These are phyloP conservation scores for Aspergillus niger DNA, from an alignment of 2,329 filamentous ascomycete genomes.

Conservation along the genomic window DNA sequence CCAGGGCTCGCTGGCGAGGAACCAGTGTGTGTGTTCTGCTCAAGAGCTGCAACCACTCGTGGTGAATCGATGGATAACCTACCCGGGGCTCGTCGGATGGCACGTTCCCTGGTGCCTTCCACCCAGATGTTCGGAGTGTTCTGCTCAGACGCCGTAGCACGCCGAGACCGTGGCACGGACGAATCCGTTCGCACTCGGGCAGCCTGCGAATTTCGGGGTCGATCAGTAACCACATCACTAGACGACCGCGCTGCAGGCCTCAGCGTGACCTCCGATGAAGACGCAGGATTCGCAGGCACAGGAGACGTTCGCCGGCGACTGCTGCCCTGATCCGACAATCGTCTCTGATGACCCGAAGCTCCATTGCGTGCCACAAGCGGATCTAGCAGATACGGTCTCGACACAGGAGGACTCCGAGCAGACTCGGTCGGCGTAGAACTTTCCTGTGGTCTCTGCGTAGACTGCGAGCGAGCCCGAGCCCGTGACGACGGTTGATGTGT, in stretches of 20 bases:
- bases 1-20: slow-evolving; percentile 17
- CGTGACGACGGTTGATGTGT: slow-evolving; percentile 34
- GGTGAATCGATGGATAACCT: slow-evolving; percentile 30
- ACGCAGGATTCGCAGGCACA: slow-evolving; percentile 33
- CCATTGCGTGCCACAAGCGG: slow-evolving; percentile 27
- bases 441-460: slow-evolving; percentile 28
- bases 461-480: slow-evolving; percentile 34
- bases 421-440: slow-evolving; percentile 20
- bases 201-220: slow-evolving; percentile 30
- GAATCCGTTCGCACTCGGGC: slow-evolving; percentile 28
- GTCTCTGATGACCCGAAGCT: slow-evolving; percentile 34
- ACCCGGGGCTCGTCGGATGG: slow-evolving; percentile 22
- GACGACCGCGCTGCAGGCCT: slow-evolving; percentile 37
- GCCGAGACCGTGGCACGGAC: slow-evolving; percentile 29
- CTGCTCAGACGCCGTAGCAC: slow-evolving; percentile 38
- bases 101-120: slow-evolving; percentile 26
- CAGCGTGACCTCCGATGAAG: slow-evolving; percentile 38
- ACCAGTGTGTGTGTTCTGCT: slow-evolving; percentile 8
- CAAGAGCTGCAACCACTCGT: slow-evolving; percentile 22
- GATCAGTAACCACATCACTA: slow-evolving; percentile 40
- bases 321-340: slow-evolving; percentile 39
- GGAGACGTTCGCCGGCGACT: slow-evolving; percentile 38
- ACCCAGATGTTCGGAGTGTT: slow-evolving; percentile 29
- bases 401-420: slow-evolving; percentile 30
- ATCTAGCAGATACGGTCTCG: slow-evolving; percentile 38